Conservation (phyloP, 495 filamentous ascomycete species). For the Sordaria brevicollis region DNA sequence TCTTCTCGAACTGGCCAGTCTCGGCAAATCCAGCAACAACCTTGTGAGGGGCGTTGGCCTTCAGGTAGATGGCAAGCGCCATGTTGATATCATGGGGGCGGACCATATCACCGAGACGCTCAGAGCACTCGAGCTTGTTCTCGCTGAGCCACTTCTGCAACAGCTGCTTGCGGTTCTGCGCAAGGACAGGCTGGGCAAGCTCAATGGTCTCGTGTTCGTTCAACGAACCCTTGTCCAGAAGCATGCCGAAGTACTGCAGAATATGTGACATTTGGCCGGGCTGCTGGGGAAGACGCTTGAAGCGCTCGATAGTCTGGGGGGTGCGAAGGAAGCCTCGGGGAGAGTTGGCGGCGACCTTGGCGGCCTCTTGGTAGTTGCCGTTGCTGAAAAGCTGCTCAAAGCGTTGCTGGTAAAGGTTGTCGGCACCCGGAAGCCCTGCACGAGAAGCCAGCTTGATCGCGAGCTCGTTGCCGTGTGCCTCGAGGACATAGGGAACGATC, state of each 20-base stretch:
- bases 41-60: slow-evolving; percentile 80
- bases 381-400: slow-evolving; percentile 74
- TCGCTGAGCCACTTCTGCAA: slow-evolving; percentile 97
- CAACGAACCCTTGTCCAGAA: slow-evolving; percentile 86
- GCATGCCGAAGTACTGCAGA: slow-evolving; percentile 94
- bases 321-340: slow-evolving; percentile 92
- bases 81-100: slow-evolving; percentile 79
- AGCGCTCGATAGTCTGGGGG: slow-evolving; percentile 83
- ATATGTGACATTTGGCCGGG: slow-evolving; percentile 80
- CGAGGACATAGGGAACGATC: slow-evolving; percentile 85
- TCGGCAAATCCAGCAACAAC: slow-evolving; percentile 91
- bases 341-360: slow-evolving; percentile 92
- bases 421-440: slow-evolving; percentile 86
- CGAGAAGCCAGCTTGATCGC: slow-evolving; percentile 93
- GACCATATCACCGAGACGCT: slow-evolving; percentile 90
- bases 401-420: slow-evolving; percentile 85
- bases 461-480: slow-evolving; percentile 83
- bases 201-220: slow-evolving; percentile 93
- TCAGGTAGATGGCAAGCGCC: slow-evolving; percentile 75
- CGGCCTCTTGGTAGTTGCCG: slow-evolving; percentile 75
- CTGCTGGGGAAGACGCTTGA: slow-evolving; percentile 73
- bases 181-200: slow-evolving; percentile 81
- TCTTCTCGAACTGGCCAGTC: slow-evolving; percentile 92
- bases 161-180: slow-evolving; percentile 88
- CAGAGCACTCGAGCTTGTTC: slow-evolving; percentile 88